These are phyloP conservation scores for Pharnaceum exiguum DNA, from an alignment of 148 eudicot species.

Conservation along the genomic window DNA sequence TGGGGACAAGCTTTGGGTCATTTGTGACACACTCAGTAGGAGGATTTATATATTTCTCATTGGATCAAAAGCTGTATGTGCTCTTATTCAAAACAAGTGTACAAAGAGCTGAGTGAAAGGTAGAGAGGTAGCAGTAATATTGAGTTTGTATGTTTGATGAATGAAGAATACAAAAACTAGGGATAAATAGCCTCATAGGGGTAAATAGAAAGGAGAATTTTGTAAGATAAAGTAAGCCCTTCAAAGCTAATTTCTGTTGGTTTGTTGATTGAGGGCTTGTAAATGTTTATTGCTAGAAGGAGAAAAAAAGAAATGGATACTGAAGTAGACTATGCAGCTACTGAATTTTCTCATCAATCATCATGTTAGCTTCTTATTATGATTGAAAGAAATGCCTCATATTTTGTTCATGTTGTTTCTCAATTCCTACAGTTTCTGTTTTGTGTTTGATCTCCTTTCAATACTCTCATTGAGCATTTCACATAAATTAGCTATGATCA, in stretches of 20 bases:
- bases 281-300: slow-evolving; percentile 14
- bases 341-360: not conserved
- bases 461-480: no score
- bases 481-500: no score
- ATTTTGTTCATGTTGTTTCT: no score
- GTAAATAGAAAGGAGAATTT: slow-evolving; percentile 13
- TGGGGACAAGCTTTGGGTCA: slow-evolving; percentile 93
- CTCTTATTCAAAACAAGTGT: slow-evolving; percentile 90
- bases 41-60: slow-evolving; percentile 85
- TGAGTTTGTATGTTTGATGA: no score
- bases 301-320: not conserved
- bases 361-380: not conserved
- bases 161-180: not conserved
- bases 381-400: no score
- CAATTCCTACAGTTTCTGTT: no score
- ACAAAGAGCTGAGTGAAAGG: slow-evolving; percentile 54
- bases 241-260: not conserved
- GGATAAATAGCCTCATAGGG: not conserved
- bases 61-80: slow-evolving; percentile 80
- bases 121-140: not conserved
- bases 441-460: no score
- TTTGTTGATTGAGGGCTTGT: slow-evolving; percentile 7
- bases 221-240: not conserved
- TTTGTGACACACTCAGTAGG: slow-evolving; percentile 96
- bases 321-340: not conserved